Base-by-base conservation (phyloP, 371 early-diverging fungal species). In the Apophysomyces trapeziformis region DNA sequence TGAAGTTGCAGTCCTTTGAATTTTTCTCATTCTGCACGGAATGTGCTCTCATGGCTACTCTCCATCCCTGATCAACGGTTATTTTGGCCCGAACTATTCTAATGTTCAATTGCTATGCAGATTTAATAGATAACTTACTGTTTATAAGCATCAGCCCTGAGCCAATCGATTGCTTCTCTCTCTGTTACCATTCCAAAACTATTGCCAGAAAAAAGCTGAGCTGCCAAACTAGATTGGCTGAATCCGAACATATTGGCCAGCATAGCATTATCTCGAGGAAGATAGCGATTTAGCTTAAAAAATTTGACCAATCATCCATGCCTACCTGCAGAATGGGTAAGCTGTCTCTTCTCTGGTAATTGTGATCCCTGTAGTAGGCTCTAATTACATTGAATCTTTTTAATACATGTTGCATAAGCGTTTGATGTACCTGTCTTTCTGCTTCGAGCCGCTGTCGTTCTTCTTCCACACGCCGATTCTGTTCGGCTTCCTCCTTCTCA, bases 131-230 rank as follows among this genome's bases (percentile, higher is more conserved):
- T 13, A 59, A 5, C 43, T 59, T 59, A 38, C 43, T 59, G 38
- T 41, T 41, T 41, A 41, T 41, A 21, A 37, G 41, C 61, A 61
- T 61, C 61, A 7, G 61, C 61, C 54, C 66, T 63, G 50, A 79
- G 38, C 79, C 79, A 79, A 14, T 67, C 68, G 18, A 79, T 74
- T 4, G 79, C 79, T 38, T 79, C 79, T 67, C 76, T 69, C 45
- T 79, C 79, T 12, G 76, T 68, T 8, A 77, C 65, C 44, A 66
- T 57, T 18, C 64, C 38, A 63, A 65, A 64, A 38, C 56, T 50
- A 35, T 57, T 54, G 36, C 54, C 54, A 5, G 54, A 50, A 21
- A 50, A 50, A 21, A 50, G 21, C 21, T 50, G 54, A 50, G 54
- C 54, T 18, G 54, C 54, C 32, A 50, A 50, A 21, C 21, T 50